Percentiles rank a stretch among this genome's conserved stretches.
Conservation (phyloP, 805 yeast species). For the Candida golubevii region DNA sequence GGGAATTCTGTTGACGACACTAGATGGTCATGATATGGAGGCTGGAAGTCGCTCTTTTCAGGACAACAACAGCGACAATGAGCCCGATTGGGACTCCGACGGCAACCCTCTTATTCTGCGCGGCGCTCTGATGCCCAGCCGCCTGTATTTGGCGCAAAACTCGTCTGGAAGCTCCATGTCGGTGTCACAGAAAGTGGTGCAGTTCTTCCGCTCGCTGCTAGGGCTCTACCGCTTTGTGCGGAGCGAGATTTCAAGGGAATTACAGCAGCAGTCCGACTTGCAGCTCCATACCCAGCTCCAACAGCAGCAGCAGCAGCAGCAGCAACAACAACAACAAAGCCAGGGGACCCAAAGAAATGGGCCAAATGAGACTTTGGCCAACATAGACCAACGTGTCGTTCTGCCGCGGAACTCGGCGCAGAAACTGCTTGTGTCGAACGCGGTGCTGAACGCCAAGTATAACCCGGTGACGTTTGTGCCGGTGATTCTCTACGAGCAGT, state of each 20-base stretch:
- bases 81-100: background rate
- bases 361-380: background rate
- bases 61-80: background rate
- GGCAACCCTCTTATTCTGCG: background rate
- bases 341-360: background rate
- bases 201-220: slow-evolving; percentile 5
- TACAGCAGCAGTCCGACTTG: slow-evolving; percentile 5
- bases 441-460: slow-evolving; percentile 91
- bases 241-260: slow-evolving; percentile 4
- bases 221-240: slow-evolving; percentile 2
- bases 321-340: background rate
- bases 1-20: slow-evolving; percentile 29
- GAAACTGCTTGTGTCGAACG: slow-evolving; percentile 53
- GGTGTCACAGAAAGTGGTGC: background rate
- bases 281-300: slow-evolving; percentile 4
- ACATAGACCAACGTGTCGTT: slow-evolving; percentile 33
- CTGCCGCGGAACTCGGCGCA: slow-evolving; percentile 32
- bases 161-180: background rate
- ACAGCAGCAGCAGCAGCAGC: background rate
- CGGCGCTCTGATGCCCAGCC: background rate
- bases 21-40: slow-evolving; percentile 5
- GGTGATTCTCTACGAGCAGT: slow-evolving; percentile 86
- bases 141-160: background rate
- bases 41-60: background rate
- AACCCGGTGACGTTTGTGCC: slow-evolving; percentile 87